These are phyloP conservation scores for Avena insularis DNA, from an alignment of 176 grass and related monocot species.

Conservation along the genomic window DNA sequence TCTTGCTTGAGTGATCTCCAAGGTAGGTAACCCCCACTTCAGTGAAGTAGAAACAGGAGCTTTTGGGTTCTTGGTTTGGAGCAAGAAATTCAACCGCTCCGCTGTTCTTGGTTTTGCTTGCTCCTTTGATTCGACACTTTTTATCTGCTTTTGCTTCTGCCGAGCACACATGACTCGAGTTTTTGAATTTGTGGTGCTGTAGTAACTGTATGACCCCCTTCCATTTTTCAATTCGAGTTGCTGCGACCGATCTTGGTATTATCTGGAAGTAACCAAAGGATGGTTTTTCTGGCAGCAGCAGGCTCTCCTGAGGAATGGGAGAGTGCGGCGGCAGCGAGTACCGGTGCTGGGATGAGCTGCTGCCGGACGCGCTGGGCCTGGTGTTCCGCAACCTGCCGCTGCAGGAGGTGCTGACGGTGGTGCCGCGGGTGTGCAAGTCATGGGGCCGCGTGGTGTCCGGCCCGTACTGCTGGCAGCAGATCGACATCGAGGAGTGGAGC, in stretches of 20 bases:
- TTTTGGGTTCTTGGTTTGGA: constrained; percentile 32
- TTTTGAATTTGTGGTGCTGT: not conserved
- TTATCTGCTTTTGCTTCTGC: not conserved
- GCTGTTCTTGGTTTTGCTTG: not conserved
- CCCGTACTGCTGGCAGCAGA: constrained; percentile 95
- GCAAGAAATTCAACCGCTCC: constrained; percentile 27
- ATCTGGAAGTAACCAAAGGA: constrained; percentile 37
- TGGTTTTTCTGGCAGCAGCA: constrained; percentile 14
- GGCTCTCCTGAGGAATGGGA: constrained; percentile 52
- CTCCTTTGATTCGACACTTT: not conserved
- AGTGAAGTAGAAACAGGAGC: constrained; percentile 8
- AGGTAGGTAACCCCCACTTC: constrained; percentile 38
- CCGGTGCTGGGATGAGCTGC: constrained; percentile 81
- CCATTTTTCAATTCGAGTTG: not conserved
- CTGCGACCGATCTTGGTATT: constrained; percentile 36
- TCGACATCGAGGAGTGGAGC: constrained; percentile 97
- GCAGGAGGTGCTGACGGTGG: constrained; percentile 80
- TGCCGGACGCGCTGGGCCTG: constrained; percentile 92
- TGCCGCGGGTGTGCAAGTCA: constrained; percentile 89
- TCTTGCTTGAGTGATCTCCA: constrained; percentile 46
- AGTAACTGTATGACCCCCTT: not conserved
- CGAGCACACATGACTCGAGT: not conserved
- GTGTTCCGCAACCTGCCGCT: constrained; percentile 90
- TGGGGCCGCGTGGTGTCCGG: constrained; percentile 74
- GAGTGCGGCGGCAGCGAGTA: constrained; percentile 57